Evolutionary conservation across 1,284 basidiomycete species (phyloP).

Genomic region (Cryptococcus maquisensis): DNA sequence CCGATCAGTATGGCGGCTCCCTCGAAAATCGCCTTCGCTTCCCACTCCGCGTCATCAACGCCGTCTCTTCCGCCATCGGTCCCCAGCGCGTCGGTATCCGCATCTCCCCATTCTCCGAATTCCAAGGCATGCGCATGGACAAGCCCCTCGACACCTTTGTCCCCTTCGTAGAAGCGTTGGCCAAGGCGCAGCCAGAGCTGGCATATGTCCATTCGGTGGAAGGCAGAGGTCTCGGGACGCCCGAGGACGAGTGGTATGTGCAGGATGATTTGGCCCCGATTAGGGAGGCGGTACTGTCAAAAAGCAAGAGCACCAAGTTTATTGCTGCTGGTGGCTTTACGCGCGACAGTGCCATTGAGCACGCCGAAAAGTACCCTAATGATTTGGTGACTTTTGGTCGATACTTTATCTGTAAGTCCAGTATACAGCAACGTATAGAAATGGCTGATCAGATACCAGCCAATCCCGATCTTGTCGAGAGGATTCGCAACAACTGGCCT

Average conservation of each 20-base stretch:
- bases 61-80: slow-evolving; percentile 54
- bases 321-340: slow-evolving; percentile 54
- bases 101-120: slow-evolving; percentile 56
- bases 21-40: slow-evolving; percentile 58
- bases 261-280: slow-evolving; percentile 22
- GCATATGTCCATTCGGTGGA: slow-evolving; percentile 61
- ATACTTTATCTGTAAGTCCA: slow-evolving; percentile 46
- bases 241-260: slow-evolving; percentile 8
- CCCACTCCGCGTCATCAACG: slow-evolving; percentile 55
- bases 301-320: slow-evolving; percentile 31
- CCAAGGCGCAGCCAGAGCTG: slow-evolving; percentile 51
- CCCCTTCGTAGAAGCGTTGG: slow-evolving; percentile 16
- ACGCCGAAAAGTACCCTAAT: slow-evolving; percentile 37
- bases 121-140: slow-evolving; percentile 38
- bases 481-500: slow-evolving; percentile 39
- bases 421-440: not conserved
- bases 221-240: slow-evolving; percentile 33
- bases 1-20: slow-evolving; percentile 59
- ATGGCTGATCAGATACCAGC: not conserved
- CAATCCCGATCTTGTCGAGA: slow-evolving; percentile 55
- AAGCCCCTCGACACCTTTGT: slow-evolving; percentile 7
- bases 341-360: slow-evolving; percentile 25
- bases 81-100: slow-evolving; percentile 54
- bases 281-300: slow-evolving; percentile 20
- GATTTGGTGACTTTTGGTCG: slow-evolving; percentile 55